Percentiles rank a stretch among this genome's conserved stretches.
These are phyloP conservation scores for Phytophthora boehmeriae DNA, from an alignment of 352 stramenopile genomes.

Conservation along the genomic window DNA sequence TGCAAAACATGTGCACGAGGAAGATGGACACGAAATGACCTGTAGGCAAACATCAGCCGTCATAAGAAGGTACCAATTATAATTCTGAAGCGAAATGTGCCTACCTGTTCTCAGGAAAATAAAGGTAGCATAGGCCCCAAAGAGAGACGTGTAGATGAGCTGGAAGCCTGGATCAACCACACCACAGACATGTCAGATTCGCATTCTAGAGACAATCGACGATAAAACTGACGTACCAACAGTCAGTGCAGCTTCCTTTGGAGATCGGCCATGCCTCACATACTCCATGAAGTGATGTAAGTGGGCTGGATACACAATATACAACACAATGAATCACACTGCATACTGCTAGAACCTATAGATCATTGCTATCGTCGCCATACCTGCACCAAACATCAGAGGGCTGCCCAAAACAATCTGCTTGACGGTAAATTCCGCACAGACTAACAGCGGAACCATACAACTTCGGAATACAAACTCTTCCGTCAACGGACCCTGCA, in stretches of 20 bases:
- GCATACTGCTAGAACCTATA: not conserved
- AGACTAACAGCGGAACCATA: slow-evolving; percentile 92
- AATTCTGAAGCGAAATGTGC: not conserved
- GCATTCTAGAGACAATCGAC: not conserved
- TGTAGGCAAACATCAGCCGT: slow-evolving; percentile 23
- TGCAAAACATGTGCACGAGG: slow-evolving; percentile 94
- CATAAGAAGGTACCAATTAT: not conserved
- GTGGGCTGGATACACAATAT: slow-evolving; percentile 52
- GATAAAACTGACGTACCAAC: slow-evolving; percentile 59
- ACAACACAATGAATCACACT: not conserved
- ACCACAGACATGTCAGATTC: slow-evolving; percentile 6
- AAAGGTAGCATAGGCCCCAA: slow-evolving; percentile 95
- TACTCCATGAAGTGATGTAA: slow-evolving; percentile 90
- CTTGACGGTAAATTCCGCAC: slow-evolving; percentile 72
- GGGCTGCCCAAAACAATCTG: slow-evolving; percentile 89
- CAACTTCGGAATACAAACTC: slow-evolving; percentile 97
- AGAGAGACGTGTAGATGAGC: slow-evolving; percentile 95
- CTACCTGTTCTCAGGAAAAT: slow-evolving; percentile 91
- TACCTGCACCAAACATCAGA: slow-evolving; percentile 94
- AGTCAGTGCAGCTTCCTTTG: slow-evolving; percentile 77
- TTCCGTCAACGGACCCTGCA: slow-evolving; percentile 91
- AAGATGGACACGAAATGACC: slow-evolving; percentile 90
- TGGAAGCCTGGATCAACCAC: slow-evolving; percentile 80
- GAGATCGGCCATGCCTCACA: slow-evolving; percentile 66
- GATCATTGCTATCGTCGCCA: slow-evolving; percentile 22